Base-by-base conservation (phyloP, 140 eudicot species). In the Ambrosia hybrid region DNA sequence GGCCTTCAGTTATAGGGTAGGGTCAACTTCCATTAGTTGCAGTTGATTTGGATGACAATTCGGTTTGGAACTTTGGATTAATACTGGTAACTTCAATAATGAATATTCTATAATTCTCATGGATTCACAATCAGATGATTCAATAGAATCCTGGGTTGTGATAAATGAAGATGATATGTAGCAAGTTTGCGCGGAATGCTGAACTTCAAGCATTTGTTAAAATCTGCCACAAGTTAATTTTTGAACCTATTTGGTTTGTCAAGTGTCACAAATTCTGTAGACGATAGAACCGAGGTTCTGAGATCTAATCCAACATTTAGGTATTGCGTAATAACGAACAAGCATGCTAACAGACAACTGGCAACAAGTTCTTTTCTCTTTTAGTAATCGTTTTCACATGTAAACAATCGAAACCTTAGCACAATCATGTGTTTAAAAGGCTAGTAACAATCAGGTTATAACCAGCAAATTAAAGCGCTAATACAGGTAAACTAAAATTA, bases 341-440 rank as follows among this genome's bases (percentile, higher is more conserved):
- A 52, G 21, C 11, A 3, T 52, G 58, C n/a, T 21, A 52, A 52
- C 57, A 52, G 16, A 52, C 58, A 52, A 14, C 17, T 3, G 21
- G 6, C 21, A 4, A 52, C 9, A 52, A 12, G 21, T 52, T 52
- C 13, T 51, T 52, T 46, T 46, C 13, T 12, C 52, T 14, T 52
- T n/a, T n/a, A 52, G 58, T 3, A 52, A 8, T n/a, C 7, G 9
- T 52, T 52, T 52, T 14, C 58, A 52, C 21, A 13, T 52, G 5
- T 10, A 4, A 52, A 52, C 26, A 52, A 52, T 13, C 21, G 36
- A 65, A 53, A 68, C 8, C 73, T 13, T 69, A 52, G 73, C 36
- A 51, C 49, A 69, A 6, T 13, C 4, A 34, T 4, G 15, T 10
- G 13, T 46, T 46, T 46, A 46, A 43, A 53, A 33, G 4, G 62